These are phyloP conservation scores for Krasilnikovozyma curviuscula DNA, from an alignment of 768 basidiomycete genomes.

Conservation along the genomic window DNA sequence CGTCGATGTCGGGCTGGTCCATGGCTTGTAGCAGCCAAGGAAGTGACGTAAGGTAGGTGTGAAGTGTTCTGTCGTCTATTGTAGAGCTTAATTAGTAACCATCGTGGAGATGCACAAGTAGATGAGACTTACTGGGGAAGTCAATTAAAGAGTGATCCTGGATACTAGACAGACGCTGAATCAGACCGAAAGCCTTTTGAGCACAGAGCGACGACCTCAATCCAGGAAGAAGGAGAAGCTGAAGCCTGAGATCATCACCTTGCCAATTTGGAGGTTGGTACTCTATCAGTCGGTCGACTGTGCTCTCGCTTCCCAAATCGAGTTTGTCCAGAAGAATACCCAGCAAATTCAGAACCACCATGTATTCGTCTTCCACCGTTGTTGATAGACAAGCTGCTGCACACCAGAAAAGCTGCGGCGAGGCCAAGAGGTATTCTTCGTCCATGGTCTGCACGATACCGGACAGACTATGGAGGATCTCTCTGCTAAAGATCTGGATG, in stretches of 20 bases:
- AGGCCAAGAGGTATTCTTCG: constrained; percentile 36
- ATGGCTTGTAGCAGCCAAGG: constrained; percentile 77
- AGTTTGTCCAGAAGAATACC: constrained; percentile 45
- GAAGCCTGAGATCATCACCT: constrained; percentile 39
- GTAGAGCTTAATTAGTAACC: neutral
- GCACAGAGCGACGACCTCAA: constrained; percentile 59
- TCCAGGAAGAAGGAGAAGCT: constrained; percentile 52
- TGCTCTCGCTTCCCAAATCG: constrained; percentile 49
- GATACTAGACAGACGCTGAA: constrained; percentile 44
- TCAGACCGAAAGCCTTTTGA: constrained; percentile 43
- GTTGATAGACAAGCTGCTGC: constrained; percentile 62
- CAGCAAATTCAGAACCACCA: constrained; percentile 44
- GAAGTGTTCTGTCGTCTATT: constrained; percentile 18
- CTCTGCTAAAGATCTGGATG: constrained; percentile 62
- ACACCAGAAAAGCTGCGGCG: constrained; percentile 76
- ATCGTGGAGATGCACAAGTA: neutral
- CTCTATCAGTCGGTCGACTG: constrained; percentile 46
- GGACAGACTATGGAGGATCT: constrained; percentile 44
- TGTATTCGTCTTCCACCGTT: constrained; percentile 61
- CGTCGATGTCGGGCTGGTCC: constrained; percentile 41
- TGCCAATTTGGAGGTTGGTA: constrained; percentile 56
- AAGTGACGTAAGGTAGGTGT: constrained; percentile 44
- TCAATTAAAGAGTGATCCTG: constrained; percentile 51
- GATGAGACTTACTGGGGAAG: neutral
- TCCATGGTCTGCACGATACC: constrained; percentile 44